Base-by-base conservation (phyloP, 345 rosid species). In the Boechera divaricarpa region DNA sequence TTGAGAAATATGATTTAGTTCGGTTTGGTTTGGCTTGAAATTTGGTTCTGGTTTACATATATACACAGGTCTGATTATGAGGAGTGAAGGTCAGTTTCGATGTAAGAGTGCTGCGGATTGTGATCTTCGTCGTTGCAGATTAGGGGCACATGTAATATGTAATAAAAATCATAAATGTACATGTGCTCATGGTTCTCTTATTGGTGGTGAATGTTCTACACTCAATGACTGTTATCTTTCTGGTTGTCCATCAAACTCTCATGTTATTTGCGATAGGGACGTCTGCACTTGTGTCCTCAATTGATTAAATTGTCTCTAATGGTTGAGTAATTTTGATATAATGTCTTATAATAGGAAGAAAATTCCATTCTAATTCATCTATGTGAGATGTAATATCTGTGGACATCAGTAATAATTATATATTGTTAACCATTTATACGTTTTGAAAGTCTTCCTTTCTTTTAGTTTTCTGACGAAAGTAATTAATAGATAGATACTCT, bases 51-150 rank as follows among this genome's bases (percentile, higher is more conserved):
- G 3, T 47, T 10, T 32, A 66, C 26, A 35, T 21, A 67, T 51
- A 51, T 49, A 6, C 33, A 42, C 12, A 73, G 57, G 77, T 29
- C 15, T 74, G 71, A 33, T 74, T 4, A 32, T 44, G 64, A 63
- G 16, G 47, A 54, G 71, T 26, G 47, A 74, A 64, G 47, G 71
- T 41, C 45, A 41, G 0, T 41, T 31, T 54, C 38, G 1, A 32
- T 74, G 77, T 55, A 5, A 12, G 7, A 21, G 5, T 18, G 48
- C 0, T 15, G 4, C 0, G 0, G 71, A 74, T 2, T 74, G 78
- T 56, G 58, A 74, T 65, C 10, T 41, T 21, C 49, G 66, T 55
- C 49, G 41, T 10, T 74, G 78, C 38, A 45, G 72, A 65, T 0
- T 1, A 56, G 0, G 1, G 1, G 0, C 78, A 65, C 49, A 57